Percentiles rank a stretch among this genome's conserved stretches.
phyloP scores from a whole-genome alignment of 495 filamentous ascomycete species.

The Lasiosphaeria hispida region DNA sequence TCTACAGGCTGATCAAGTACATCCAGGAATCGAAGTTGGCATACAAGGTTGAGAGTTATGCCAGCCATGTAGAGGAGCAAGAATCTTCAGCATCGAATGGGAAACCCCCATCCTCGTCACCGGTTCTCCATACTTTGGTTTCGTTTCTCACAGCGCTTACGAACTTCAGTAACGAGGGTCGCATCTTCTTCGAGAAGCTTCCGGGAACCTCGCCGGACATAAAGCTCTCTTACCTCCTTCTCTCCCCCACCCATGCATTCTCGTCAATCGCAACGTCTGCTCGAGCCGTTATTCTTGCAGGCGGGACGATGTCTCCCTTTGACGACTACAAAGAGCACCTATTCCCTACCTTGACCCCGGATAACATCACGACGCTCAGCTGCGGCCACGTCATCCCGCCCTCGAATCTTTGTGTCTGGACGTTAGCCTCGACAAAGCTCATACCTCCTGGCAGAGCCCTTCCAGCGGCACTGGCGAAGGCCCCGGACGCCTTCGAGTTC shows the following conservation, averaged over 20 bases:
- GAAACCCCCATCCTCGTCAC: constrained; percentile 48
- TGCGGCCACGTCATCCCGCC: constrained; percentile 92
- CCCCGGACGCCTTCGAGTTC: constrained; percentile 73
- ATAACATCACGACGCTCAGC: constrained; percentile 73
- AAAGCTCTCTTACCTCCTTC: constrained; percentile 77
- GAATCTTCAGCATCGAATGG: constrained; percentile 27
- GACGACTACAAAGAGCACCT: constrained; percentile 81
- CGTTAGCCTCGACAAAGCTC: constrained; percentile 38
- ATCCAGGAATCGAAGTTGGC: constrained; percentile 91
- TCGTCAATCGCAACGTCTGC: constrained; percentile 83
- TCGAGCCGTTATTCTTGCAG: constrained; percentile 84
- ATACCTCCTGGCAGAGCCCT: constrained; percentile 8
- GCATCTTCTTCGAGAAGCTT: constrained; percentile 71
- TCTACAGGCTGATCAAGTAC: constrained; percentile 82
- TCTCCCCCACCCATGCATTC: constrained; percentile 94
- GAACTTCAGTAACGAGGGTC: constrained; percentile 84
- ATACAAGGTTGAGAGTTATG: constrained; percentile 89
- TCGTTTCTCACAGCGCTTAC: constrained; percentile 80
- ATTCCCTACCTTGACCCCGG: constrained; percentile 68
- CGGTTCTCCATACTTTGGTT: constrained; percentile 79
- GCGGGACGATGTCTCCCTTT: constrained; percentile 98
- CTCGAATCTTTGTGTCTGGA: constrained; percentile 74
- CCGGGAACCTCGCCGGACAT: constrained; percentile 43
- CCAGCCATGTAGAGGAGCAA: constrained; percentile 54
- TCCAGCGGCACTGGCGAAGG: constrained; percentile 37